Evolutionary conservation across 2,329 filamentous ascomycete genomes (phyloP), one percentile per base, ranked within the genome.

Genomic region (Knoxdaviesia proteae): DNA sequence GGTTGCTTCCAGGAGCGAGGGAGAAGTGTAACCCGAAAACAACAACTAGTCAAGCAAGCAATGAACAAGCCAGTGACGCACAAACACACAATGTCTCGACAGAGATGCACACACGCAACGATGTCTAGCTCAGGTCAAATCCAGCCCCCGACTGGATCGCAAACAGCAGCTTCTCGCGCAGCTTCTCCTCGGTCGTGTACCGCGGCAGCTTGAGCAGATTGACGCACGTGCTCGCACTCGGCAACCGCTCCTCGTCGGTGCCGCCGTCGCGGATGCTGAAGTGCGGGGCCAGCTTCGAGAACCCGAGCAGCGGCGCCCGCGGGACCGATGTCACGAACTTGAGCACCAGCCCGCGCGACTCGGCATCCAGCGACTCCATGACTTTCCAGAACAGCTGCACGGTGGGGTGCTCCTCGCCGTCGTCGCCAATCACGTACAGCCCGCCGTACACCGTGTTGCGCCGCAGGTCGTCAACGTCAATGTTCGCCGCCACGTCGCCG

Each of bases 251-350:
- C 58, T 88, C 71, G 53, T 92, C 84, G 31, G 62, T 63, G 5
- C 83, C 81, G 1, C 73, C 75, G 58, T 98, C 90, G 5, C 90
- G 67, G 48, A 98, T 96, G 53, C 78, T 88, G 57, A 98, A 98
- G 36, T 69, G 67, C 3, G 90, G 90, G 44, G 78, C 81, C 48
- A 98, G 62, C 53, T 90, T 81, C 11, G 75, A 74, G 55, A 98
- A 98, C 0, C 90, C 90, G 3, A 96, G 62, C 38, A 98, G 62
- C 3, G 90, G 90, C 32, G 87, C 88, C 35, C 90, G 69, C 0
- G 90, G 88, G 7, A 90, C 94, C 32, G 80, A 88, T 5, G 87
- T 98, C 39, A 96, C 90, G 51, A 94, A 98, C 54, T 94, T 94
- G 48, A 98, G 69, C 46, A 98, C 82, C 44, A 87, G 82, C 30